phyloP scores from a whole-genome alignment of 371 early-diverging fungal genomes.

The Apophysomyces trapeziformis region DNA sequence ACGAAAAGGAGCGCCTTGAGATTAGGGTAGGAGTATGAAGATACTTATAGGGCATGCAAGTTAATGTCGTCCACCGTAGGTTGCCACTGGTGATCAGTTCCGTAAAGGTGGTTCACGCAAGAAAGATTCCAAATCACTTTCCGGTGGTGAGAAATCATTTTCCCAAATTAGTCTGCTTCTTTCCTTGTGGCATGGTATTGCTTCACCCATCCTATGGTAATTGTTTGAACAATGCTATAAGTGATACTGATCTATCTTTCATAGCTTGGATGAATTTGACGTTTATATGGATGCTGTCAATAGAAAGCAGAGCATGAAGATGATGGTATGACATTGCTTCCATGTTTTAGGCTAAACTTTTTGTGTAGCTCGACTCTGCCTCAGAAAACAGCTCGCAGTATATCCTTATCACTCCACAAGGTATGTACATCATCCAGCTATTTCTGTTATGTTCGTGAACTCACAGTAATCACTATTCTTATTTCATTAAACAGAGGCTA shows the following conservation, averaged over 20 bases:
- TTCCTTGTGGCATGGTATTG: conserved; percentile 96
- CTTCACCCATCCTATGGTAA: conserved; percentile 91
- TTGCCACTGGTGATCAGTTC: conserved; percentile 50
- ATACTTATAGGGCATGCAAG: background rate
- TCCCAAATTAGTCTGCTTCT: conserved; percentile 96
- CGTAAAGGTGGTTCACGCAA: conserved; percentile 49
- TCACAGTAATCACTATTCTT: background rate
- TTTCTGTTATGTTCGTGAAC: background rate
- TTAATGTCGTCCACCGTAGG: conserved; percentile 15
- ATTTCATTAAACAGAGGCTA: conserved; percentile 40
- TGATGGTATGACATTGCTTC: conserved; percentile 61
- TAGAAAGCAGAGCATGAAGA: conserved; percentile 82
- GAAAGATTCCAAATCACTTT: conserved; percentile 90
- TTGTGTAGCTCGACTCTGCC: conserved; percentile 73
- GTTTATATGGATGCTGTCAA: conserved; percentile 99
- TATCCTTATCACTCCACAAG: conserved; percentile 95
- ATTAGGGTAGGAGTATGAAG: conserved; percentile 57
- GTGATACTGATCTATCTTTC: no score
- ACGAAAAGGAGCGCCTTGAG: conserved; percentile 69
- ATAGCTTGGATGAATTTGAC: conserved; percentile 98
- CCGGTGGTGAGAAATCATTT: conserved; percentile 99
- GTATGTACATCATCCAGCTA: conserved; percentile 13
- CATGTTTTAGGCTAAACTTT: background rate
- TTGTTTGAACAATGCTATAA: background rate
- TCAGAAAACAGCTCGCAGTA: conserved; percentile 81